Conservation (phyloP, 352 stramenopile genomes). For the Phytophthora capsici region DNA sequence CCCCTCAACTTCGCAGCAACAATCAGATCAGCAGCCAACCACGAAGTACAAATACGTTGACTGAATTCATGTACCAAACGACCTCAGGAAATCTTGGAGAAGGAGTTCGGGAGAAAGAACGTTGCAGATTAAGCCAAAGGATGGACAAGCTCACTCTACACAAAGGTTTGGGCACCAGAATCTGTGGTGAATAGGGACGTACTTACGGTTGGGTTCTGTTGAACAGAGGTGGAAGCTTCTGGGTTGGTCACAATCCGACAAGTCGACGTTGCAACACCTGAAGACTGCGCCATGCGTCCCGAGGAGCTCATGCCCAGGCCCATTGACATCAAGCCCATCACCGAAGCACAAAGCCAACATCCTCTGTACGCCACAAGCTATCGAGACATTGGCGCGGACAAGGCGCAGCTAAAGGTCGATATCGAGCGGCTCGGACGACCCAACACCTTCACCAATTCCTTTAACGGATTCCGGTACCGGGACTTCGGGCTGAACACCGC, state of each 20-base stretch:
- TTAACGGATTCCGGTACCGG: slow-evolving; percentile 86
- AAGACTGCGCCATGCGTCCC: slow-evolving; percentile 56
- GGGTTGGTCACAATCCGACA: slow-evolving; percentile 57
- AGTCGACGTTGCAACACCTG: slow-evolving; percentile 60
- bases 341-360: slow-evolving; percentile 63
- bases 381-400: slow-evolving; percentile 77
- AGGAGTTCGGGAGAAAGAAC: slow-evolving; percentile 43
- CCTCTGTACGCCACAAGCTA: slow-evolving; percentile 80
- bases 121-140: slow-evolving; percentile 69
- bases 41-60: slow-evolving; percentile 38
- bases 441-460: slow-evolving; percentile 84
- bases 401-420: slow-evolving; percentile 76
- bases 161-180: slow-evolving; percentile 48
- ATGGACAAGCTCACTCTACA: slow-evolving; percentile 78
- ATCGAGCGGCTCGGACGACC: slow-evolving; percentile 64
- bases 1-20: slow-evolving; percentile 49
- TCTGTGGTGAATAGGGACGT: neutral
- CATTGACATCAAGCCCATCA: slow-evolving; percentile 70
- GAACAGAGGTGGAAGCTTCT: slow-evolving; percentile 61
- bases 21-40: slow-evolving; percentile 38
- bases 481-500: slow-evolving; percentile 85
- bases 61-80: slow-evolving; percentile 86
- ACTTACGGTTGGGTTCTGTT: neutral
- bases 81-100: slow-evolving; percentile 65
- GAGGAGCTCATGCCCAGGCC: slow-evolving; percentile 59